Base-by-base conservation (phyloP, 306 rosid genomes). In the Fragaria ananassa region DNA sequence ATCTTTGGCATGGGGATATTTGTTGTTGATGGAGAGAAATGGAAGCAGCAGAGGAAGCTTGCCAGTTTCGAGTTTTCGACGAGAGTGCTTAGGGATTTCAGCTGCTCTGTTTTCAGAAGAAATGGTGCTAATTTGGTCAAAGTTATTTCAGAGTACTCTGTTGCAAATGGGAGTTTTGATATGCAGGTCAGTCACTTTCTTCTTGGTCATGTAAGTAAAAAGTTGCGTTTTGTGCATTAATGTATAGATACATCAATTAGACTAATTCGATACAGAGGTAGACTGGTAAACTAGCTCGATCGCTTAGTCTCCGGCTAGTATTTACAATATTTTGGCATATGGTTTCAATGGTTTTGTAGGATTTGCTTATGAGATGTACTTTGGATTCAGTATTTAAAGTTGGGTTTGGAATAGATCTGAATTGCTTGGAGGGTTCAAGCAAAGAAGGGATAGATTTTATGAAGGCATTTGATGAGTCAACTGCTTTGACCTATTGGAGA, bases 361-460 rank as follows among this genome's bases (percentile, higher is more conserved):
- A 90, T 71, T 44, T 88, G 34, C 81, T 87, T 49, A 92, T 92
- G 96, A 81, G 90, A 75, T 79, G 86, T 83, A 77, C 96, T 29
- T 66, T 92, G 85, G 93, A 92, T 49, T 88, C 97, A 17, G 88
- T 90, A 78, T 90, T 90, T 88, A 86, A 92, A 84, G 97, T 92
- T 76, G 97, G 93, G 60, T 92, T 90, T 74, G 97, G 97, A 68
- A 84, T 90, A 19, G 93, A 92, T 46, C 70, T 92, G 84, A 81
- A 90, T 74, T 92, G 92, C 84, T 68, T 90, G 68, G 96, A 88
- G 64, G 89, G 86, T 37, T 83, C 91, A 76, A 87, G 72, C 67
- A 87, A 87, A 80, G 85, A 83, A 25, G 89, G 89, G 37, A 58
- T 3, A 39, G 82, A 68, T 2, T 89, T 91, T 81, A 83, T 85